Evolutionary conservation across 2,329 filamentous ascomycete species (phyloP).

Genomic region (Bipolaris zeicola): DNA sequence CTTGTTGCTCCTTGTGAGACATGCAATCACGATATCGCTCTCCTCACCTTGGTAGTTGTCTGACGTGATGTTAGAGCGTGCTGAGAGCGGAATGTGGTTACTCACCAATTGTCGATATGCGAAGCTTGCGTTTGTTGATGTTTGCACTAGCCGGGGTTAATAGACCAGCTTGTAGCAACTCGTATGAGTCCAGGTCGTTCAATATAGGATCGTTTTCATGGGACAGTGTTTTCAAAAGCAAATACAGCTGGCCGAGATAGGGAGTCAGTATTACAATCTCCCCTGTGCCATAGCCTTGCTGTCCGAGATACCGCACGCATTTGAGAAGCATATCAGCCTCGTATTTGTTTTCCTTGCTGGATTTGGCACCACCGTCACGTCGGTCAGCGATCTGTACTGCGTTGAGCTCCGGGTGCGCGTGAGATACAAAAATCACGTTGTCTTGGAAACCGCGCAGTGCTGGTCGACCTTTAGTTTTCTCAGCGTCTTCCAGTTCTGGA

Average conservation of each 20-base stretch:
- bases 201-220: constrained; percentile 67
- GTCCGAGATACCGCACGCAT: constrained; percentile 68
- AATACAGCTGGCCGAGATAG: constrained; percentile 70
- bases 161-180: constrained; percentile 67
- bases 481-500: constrained; percentile 63
- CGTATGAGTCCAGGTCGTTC: constrained; percentile 70
- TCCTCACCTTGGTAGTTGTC: constrained; percentile 84
- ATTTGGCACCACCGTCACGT: constrained; percentile 56
- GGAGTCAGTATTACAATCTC: constrained; percentile 73
- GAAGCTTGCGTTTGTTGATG: constrained; percentile 59
- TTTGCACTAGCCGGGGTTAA: constrained; percentile 60
- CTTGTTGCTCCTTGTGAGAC: constrained; percentile 69
- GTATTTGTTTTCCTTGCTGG: constrained; percentile 66
- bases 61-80: constrained; percentile 32
- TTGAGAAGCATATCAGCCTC: constrained; percentile 71
- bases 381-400: constrained; percentile 54
- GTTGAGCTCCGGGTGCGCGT: constrained; percentile 60
- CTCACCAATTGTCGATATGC: constrained; percentile 72
- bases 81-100: not conserved
- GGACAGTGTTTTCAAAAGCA: constrained; percentile 60
- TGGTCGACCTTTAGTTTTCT: constrained; percentile 55
- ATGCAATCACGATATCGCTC: constrained; percentile 71
- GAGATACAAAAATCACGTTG: constrained; percentile 70
- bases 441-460: constrained; percentile 62
- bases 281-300: constrained; percentile 71